These are phyloP conservation scores for Candida sp. DNA, from an alignment of 1,139 yeast genomes.

Conservation along the genomic window DNA sequence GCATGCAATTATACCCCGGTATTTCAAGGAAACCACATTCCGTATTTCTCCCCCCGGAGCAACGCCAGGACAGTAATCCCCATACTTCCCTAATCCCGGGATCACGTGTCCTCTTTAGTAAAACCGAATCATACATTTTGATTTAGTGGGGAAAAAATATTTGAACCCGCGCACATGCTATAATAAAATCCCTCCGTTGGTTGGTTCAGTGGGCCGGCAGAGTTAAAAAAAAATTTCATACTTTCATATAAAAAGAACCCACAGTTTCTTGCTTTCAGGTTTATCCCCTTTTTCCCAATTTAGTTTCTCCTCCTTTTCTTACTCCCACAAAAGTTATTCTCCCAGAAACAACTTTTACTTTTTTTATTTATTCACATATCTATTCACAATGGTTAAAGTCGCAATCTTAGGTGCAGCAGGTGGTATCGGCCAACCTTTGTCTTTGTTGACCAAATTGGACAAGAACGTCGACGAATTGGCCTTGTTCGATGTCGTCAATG, in stretches of 20 bases:
- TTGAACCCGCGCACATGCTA: conserved; percentile 2
- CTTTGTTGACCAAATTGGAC: conserved; percentile 87
- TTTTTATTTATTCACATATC: neutral
- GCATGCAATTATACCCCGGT: neutral
- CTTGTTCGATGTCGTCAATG: conserved; percentile 90
- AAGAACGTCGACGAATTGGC: conserved; percentile 84
- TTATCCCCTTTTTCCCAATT: neutral
- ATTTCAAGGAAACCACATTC: neutral
- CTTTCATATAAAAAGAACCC: neutral
- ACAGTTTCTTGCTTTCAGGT: conserved; percentile 1
- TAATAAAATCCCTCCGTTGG: neutral
- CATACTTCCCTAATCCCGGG: conserved; percentile 1
- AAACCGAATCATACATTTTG: neutral
- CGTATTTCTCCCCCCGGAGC: neutral
- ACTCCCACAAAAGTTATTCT: conserved; percentile 5
- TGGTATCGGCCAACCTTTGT: conserved; percentile 99
- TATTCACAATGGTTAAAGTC: conserved; percentile 56
- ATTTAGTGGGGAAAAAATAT: conserved; percentile 1
- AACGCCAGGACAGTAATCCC: neutral
- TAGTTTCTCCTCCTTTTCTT: neutral
- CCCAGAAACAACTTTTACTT: neutral
- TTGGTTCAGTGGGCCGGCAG: no score
- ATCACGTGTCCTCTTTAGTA: neutral
- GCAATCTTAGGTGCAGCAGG: conserved; percentile 97
- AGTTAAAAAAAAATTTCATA: neutral